These are phyloP conservation scores for Stereum hirsutum DNA, from an alignment of 1,284 basidiomycete species.

Conservation along the genomic window DNA sequence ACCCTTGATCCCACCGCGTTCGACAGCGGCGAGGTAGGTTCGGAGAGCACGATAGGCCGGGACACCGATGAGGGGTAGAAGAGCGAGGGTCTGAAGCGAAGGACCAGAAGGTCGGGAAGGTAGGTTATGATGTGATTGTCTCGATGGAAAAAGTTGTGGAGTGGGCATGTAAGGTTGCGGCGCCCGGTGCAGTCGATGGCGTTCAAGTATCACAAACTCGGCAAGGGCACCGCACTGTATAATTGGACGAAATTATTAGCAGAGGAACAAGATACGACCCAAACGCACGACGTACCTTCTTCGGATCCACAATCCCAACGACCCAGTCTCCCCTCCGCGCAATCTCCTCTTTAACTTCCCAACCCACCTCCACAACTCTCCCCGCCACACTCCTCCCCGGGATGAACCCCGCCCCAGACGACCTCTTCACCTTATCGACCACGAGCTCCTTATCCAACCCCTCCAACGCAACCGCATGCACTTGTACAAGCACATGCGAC, in stretches of 20 bases:
- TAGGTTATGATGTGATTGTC: not conserved
- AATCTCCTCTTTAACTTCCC: slow-evolving; percentile 61
- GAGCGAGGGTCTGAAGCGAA: slow-evolving; percentile 64
- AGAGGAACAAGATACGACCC: slow-evolving; percentile 5
- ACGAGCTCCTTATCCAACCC: slow-evolving; percentile 59
- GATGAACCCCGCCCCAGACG: slow-evolving; percentile 48
- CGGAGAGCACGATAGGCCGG: slow-evolving; percentile 72
- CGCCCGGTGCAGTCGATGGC: slow-evolving; percentile 64
- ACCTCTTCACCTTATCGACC: slow-evolving; percentile 27
- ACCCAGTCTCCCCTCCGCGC: slow-evolving; percentile 77
- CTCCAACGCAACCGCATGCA: slow-evolving; percentile 80
- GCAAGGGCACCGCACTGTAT: slow-evolving; percentile 70
- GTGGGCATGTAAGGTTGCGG: slow-evolving; percentile 40
- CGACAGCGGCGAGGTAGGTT: slow-evolving; percentile 27
- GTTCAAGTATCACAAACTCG: slow-evolving; percentile 77
- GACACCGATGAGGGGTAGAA: slow-evolving; percentile 70
- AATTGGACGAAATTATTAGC: not conserved
- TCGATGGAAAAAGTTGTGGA: slow-evolving; percentile 15
- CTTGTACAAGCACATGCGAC: slow-evolving; percentile 69
- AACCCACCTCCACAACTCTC: slow-evolving; percentile 69
- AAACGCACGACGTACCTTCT: slow-evolving; percentile 47
- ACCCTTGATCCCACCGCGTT: not conserved
- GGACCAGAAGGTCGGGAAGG: slow-evolving; percentile 4
- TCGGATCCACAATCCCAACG: slow-evolving; percentile 65
- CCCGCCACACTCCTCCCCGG: slow-evolving; percentile 83